Base-by-base conservation (phyloP, 2,329 filamentous ascomycete genomes). In the Geosmithia putterillii region DNA sequence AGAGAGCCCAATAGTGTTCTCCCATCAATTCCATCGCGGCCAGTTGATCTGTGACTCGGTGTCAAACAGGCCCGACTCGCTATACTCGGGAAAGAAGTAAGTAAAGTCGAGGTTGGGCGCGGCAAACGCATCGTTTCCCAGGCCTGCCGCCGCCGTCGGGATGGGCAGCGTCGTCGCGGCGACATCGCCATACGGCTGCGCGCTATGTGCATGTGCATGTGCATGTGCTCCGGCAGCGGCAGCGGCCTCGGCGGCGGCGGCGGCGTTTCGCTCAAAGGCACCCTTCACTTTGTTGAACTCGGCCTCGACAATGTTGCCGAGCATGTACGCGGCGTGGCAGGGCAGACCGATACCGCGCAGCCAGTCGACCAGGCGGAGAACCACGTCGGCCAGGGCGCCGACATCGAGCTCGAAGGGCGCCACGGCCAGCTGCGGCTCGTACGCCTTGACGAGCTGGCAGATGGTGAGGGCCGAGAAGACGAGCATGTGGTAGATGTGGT, bases 401-500 rank as follows among this genome's bases (percentile, higher is more conserved):
- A 50, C 38, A 3, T 53, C 47, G 18, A 52, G 45, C 3, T 53
- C 47, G 18, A 52, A 45, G 7, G 32, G 44, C 1, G 48, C 37
- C 14, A 28, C 38, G 15, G 40, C 46, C 1, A 56, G 21, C 19
- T 48, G 48, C 7, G 47, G 17, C 22, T 55, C 52, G 7, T 55
- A 57, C 1, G 44, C 51, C 17, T 51, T 45, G 1, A 54, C 34
- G 7, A 57, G 42, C n/a, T 46, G 50, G 2, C 50, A 54, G 0
- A 56, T 44, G 0, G 48, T 54, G 1, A 57, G 46, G 2, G 54
- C 53, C 2, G 55, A 52, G 32, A 57, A 57, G 7, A 49, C 51
- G n/a, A 57, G 25, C 17, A 54, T 43, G 23, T 56, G 55, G 22
- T 57, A 57, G 10, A 57, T 57, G 35, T 57, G 54, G 34, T 57